Conservation (phyloP, 2,329 filamentous ascomycete genomes). For the Beauveria australis region DNA sequence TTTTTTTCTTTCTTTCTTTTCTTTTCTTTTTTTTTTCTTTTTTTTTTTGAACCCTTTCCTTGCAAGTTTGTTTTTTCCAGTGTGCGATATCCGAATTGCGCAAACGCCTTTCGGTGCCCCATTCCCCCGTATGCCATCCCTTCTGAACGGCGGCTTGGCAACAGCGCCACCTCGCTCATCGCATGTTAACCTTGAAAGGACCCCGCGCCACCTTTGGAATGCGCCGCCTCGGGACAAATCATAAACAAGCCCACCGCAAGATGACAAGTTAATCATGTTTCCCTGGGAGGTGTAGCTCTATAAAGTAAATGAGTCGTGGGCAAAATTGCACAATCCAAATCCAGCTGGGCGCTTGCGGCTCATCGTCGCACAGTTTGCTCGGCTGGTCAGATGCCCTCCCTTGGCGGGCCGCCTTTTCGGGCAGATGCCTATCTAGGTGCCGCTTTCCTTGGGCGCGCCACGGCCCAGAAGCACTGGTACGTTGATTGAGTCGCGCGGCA, state of each 20-base stretch:
- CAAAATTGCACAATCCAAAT: background rate
- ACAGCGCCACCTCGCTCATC: background rate
- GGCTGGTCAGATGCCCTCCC: background rate
- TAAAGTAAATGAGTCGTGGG: background rate
- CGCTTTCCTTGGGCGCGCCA: no score
- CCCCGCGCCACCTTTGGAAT: constrained; percentile 3
- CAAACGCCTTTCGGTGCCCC: background rate
- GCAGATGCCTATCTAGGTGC: background rate
- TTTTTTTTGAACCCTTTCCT: background rate
- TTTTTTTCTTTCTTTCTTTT: no score
- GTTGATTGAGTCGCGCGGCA: background rate
- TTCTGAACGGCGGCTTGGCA: background rate
- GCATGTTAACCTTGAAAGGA: background rate
- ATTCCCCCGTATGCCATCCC: background rate
- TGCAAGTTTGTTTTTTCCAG: background rate
- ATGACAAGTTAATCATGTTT: background rate
- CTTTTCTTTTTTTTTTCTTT: no score
- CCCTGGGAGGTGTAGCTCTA: background rate
- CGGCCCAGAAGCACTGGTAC: background rate
- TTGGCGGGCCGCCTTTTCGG: background rate
- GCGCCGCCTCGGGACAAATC: background rate
- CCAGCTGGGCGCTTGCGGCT: background rate
- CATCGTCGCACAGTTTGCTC: background rate
- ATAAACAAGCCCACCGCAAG: background rate
- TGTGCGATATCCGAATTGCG: background rate